Evolutionary conservation across 192 early-diverging fungal species (phyloP), one percentile per base, ranked within the genome.

Genomic region (Entomortierella beljakovae): DNA sequence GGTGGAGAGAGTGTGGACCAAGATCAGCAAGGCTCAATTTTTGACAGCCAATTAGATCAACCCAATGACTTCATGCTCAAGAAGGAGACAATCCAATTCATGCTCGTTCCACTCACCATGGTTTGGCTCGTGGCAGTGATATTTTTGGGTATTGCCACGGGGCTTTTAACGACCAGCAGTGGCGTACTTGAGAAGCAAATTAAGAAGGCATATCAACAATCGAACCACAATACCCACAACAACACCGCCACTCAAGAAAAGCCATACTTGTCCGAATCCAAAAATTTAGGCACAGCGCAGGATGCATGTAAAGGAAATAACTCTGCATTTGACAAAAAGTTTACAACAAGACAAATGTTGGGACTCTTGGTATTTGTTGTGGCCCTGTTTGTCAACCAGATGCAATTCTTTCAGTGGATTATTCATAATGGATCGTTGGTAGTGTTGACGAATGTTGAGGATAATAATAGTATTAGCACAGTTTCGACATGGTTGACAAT

Each of bases 131-230:
- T 31, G 9, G 64, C 71, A 10, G 58, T 75, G 7, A 25, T 56
- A 8, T 18, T 56, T 10, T 28, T 73, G 26, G 71, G 71, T 16
- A 34, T 73, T n/a, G 71, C 71, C 26, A 73, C 71, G 20, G 71
- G 62, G 1, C 35, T 73, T 20, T 53, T 73, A 57, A 33, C 62
- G 33, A 11, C 71, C 16, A 59, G 62, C 35, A 60, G 71, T 31
- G 15, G 35, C 16, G 31, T 50, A 11, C 32, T 57, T 20, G 71
- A 73, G 20, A 20, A 64, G 43, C 54, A 37, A 32, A 18, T 68
- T 3, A 25, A 59, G 25, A 34, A 26, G 22, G 11, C 10, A 25
- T 43, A 48, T 26, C 40, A 42, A 38, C 37, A 13, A 38, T 38
- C 13, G 37, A 13, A 8, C 37, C 6, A 13, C 37, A 13, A 38